Conservation (phyloP, 768 basidiomycete species). For the Hirschioporus abietinus region DNA sequence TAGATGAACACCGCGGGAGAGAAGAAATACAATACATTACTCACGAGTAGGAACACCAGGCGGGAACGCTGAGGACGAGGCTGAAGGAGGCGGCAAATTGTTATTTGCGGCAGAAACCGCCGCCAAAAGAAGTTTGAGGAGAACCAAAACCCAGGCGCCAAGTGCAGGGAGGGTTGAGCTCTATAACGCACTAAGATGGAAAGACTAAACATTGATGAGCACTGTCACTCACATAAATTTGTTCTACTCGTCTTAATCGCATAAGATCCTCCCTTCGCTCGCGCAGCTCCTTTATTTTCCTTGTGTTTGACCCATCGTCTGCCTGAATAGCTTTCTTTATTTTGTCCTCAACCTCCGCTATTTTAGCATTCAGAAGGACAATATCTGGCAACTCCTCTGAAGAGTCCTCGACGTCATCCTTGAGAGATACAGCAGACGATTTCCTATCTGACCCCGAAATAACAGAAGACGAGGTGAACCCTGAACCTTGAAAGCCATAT, state of each 20-base stretch:
- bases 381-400: constrained; percentile 69
- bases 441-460: background rate
- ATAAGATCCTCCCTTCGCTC: constrained; percentile 76
- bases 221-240: constrained; percentile 72
- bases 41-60: constrained; percentile 64
- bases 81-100: constrained; percentile 56
- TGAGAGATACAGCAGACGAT: constrained; percentile 1
- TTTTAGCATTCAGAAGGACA: constrained; percentile 65
- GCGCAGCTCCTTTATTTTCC: constrained; percentile 41
- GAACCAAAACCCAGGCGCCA: constrained; percentile 87
- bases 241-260: constrained; percentile 84
- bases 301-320: constrained; percentile 43
- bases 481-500: background rate
- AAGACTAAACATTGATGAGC: background rate
- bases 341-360: constrained; percentile 55
- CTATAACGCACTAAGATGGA: constrained; percentile 34
- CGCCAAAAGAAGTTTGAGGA: constrained; percentile 87
- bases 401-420: constrained; percentile 36
- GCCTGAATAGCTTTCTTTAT: constrained; percentile 37
- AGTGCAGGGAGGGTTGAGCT: constrained; percentile 77
- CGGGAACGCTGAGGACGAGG: constrained; percentile 67
- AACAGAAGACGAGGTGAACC: background rate
- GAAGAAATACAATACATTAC: constrained; percentile 15
- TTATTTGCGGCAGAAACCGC: constrained; percentile 82
- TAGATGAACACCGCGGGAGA: constrained; percentile 7